Conservation (phyloP, 257 asterid species). For the Thymus quinquecostatus region DNA sequence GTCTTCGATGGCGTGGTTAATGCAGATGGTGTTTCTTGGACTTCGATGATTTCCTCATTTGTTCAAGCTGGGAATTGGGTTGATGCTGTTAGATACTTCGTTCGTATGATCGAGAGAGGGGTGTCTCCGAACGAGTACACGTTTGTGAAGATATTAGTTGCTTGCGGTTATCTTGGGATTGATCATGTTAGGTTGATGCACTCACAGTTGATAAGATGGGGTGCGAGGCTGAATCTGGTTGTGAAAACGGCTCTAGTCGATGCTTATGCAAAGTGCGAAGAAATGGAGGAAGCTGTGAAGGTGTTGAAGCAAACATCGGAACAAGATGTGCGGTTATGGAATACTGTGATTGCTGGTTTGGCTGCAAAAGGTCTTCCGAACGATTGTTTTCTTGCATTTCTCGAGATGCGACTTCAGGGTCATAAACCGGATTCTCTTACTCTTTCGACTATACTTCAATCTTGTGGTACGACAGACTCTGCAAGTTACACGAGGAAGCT, state of each 20-base stretch:
- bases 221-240: conserved; percentile 37
- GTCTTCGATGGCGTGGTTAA: conserved; percentile 32
- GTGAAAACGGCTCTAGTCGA: conserved; percentile 43
- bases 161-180: conserved; percentile 35
- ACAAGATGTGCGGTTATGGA: conserved; percentile 43
- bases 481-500: conserved; percentile 28
- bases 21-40: conserved; percentile 43
- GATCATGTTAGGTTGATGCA: conserved; percentile 34
- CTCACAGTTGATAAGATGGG: conserved; percentile 32
- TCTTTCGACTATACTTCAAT: conserved; percentile 33
- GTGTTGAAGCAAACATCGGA: conserved; percentile 34
- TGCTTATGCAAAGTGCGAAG: conserved; percentile 34
- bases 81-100: conserved; percentile 29
- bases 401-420: conserved; percentile 36
- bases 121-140: conserved; percentile 41
- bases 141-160: conserved; percentile 34
- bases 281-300: conserved; percentile 40
- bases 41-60: conserved; percentile 41
- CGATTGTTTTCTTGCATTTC: conserved; percentile 37
- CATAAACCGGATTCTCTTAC: conserved; percentile 42
- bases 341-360: conserved; percentile 40
- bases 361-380: conserved; percentile 31
- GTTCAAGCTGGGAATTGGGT: conserved; percentile 31
- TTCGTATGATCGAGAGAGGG: conserved; percentile 34
- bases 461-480: conserved; percentile 29